Conservation (phyloP, 1,139 yeast genomes). For the Groenewaldozyma auringiensis region DNA sequence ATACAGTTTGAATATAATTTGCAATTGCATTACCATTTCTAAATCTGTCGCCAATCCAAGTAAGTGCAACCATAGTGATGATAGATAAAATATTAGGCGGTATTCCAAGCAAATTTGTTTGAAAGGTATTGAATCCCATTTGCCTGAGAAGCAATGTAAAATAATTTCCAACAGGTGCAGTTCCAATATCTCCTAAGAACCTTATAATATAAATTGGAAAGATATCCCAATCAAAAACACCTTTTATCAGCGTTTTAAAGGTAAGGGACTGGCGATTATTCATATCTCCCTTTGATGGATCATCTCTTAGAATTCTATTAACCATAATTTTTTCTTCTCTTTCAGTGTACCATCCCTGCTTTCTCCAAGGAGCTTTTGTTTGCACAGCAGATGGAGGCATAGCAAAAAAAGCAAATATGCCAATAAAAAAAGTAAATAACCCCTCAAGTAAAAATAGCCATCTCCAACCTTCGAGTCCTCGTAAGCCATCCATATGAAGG, state of each 20-base stretch:
- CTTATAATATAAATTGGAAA: conserved; percentile 52
- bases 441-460: conserved; percentile 58
- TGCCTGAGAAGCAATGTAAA: conserved; percentile 43
- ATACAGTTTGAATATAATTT: conserved; percentile 16
- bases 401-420: conserved; percentile 44
- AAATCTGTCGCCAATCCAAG: conserved; percentile 8
- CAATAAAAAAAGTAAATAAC: conserved; percentile 42
- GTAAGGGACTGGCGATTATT: conserved; percentile 51
- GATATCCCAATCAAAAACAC: conserved; percentile 45
- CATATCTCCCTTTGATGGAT: conserved; percentile 61
- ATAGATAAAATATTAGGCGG: conserved; percentile 11
- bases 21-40: conserved; percentile 11
- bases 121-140: conserved; percentile 50
- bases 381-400: conserved; percentile 50
- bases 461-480: conserved; percentile 45
- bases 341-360: conserved; percentile 54
- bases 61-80: conserved; percentile 10
- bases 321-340: conserved; percentile 54
- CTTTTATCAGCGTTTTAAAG: conserved; percentile 31
- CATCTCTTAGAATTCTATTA: conserved; percentile 53
- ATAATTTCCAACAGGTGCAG: conserved; percentile 39
- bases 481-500: conserved; percentile 41
- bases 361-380: conserved; percentile 45
- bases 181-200: conserved; percentile 37
- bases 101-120: conserved; percentile 39